A percentile compares a stretch with the other conserved stretches of the same genome.
phyloP scores from a whole-genome alignment of 108 stramenopile species.

The Hondaea fermentalgiana region DNA sequence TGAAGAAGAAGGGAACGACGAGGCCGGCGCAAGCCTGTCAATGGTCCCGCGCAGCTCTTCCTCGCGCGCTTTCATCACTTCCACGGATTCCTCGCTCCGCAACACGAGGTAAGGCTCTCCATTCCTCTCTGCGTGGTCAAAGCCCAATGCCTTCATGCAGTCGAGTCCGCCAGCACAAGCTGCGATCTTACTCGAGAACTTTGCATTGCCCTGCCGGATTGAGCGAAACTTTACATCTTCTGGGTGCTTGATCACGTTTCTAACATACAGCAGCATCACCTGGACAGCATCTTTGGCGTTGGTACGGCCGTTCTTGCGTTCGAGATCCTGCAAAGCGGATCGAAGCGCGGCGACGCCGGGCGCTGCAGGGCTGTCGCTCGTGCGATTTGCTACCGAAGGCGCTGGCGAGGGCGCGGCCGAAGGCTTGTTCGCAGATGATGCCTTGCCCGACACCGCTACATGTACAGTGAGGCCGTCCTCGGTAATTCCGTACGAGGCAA shows the following conservation, averaged over 20 bases:
- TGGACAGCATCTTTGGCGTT: background rate
- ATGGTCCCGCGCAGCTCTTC: background rate
- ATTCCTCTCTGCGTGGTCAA: background rate
- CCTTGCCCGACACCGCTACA: background rate
- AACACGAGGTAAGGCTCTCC: background rate
- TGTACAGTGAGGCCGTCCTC: slow-evolving; percentile 8
- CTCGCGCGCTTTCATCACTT: background rate
- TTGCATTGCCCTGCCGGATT: background rate
- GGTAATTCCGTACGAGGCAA: background rate
- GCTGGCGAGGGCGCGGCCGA: background rate
- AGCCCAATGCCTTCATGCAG: background rate
- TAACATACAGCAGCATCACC: slow-evolving; percentile 1
- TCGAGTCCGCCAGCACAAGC: background rate
- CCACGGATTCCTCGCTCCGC: background rate
- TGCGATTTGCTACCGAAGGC: background rate
- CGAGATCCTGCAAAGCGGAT: background rate
- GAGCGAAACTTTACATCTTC: slow-evolving; percentile 1
- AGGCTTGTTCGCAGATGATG: background rate
- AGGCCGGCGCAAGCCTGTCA: background rate
- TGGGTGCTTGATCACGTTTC: background rate
- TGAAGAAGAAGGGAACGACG: background rate
- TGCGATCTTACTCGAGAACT: background rate
- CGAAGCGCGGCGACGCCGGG: background rate
- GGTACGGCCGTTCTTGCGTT: background rate
- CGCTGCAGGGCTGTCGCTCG: background rate